Conservation (phyloP, 768 basidiomycete species). For the Rhodocollybia butyracea region DNA sequence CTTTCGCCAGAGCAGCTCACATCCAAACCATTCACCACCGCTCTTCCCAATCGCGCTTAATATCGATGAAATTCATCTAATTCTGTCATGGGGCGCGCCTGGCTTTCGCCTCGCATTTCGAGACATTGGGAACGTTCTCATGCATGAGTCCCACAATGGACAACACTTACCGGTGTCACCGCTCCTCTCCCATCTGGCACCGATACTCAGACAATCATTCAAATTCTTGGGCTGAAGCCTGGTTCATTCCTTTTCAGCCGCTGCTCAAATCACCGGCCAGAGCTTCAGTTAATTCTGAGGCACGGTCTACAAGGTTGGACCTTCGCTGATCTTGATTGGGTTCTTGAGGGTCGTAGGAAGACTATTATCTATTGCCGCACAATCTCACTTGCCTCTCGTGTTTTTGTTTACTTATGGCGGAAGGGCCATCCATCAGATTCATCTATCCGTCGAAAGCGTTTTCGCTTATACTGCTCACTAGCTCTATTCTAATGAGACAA, state of each 20-base stretch:
- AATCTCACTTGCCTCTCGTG: slow-evolving; percentile 4
- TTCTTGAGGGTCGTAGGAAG: slow-evolving; percentile 5
- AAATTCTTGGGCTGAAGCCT: slow-evolving; percentile 10
- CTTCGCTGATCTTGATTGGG: slow-evolving; percentile 11
- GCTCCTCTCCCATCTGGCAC: slow-evolving; percentile 12
- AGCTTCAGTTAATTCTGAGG: slow-evolving; percentile 6
- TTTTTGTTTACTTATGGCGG: slow-evolving; percentile 2
- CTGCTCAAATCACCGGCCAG: slow-evolving; percentile 15
- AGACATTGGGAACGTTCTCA: neutral
- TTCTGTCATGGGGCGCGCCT: slow-evolving; percentile 14
- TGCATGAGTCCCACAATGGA: slow-evolving; percentile 3
- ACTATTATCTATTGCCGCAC: slow-evolving; percentile 7
- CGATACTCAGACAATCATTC: slow-evolving; percentile 5
- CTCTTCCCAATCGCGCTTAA: slow-evolving; percentile 9
- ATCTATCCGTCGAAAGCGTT: neutral
- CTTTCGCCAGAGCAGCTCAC: slow-evolving; percentile 19
- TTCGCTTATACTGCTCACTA: slow-evolving; percentile 9
- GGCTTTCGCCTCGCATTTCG: slow-evolving; percentile 14
- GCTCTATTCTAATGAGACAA: no score
- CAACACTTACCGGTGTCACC: slow-evolving; percentile 6
- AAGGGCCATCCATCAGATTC: neutral
- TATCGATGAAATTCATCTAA: slow-evolving; percentile 19
- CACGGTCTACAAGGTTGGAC: slow-evolving; percentile 3
- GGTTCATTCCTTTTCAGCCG: slow-evolving; percentile 9
- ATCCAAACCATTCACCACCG: slow-evolving; percentile 10